Evolutionary conservation across 2,329 filamentous ascomycete species (phyloP).

Genomic region (Arthroderma sp.): DNA sequence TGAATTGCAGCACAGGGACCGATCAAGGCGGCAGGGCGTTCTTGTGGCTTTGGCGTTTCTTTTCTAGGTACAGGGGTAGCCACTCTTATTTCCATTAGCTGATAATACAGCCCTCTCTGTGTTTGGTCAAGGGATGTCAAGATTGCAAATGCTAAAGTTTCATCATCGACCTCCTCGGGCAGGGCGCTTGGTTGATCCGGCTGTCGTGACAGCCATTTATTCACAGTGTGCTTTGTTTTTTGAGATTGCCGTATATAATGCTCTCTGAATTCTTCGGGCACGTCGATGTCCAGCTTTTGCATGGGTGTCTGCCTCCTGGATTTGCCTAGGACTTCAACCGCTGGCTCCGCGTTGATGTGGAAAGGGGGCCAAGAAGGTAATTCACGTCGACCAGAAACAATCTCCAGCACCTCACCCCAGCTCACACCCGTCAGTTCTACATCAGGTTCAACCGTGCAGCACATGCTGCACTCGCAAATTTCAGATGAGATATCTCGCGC

Average conservation of each 20-base stretch:
- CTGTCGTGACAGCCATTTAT: constrained; percentile 76
- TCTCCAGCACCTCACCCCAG: constrained; percentile 91
- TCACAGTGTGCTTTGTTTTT: constrained; percentile 82
- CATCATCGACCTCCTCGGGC: constrained; percentile 82
- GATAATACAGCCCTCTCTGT: constrained; percentile 69
- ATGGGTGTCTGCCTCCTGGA: constrained; percentile 42
- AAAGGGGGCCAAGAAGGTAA: constrained; percentile 84
- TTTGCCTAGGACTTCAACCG: constrained; percentile 42
- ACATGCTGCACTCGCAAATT: constrained; percentile 78
- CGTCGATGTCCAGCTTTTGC: constrained; percentile 81
- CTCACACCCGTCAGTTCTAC: constrained; percentile 56
- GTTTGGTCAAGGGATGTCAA: constrained; percentile 68
- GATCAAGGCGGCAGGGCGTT: constrained; percentile 58
- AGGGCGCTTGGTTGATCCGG: constrained; percentile 59
- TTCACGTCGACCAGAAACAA: constrained; percentile 77
- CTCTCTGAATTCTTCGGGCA: constrained; percentile 83
- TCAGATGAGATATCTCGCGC: constrained; percentile 79
- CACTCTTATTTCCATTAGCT: constrained; percentile 52
- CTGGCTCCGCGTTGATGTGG: constrained; percentile 48
- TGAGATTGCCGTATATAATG: constrained; percentile 86
- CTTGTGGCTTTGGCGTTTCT: constrained; percentile 50
- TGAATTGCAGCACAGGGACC: constrained; percentile 69
- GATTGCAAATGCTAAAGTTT: constrained; percentile 87
- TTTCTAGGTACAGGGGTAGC: constrained; percentile 45
- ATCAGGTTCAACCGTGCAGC: constrained; percentile 48